phyloP scores from a whole-genome alignment of 1,284 basidiomycete species.

The Tilletia indica region DNA sequence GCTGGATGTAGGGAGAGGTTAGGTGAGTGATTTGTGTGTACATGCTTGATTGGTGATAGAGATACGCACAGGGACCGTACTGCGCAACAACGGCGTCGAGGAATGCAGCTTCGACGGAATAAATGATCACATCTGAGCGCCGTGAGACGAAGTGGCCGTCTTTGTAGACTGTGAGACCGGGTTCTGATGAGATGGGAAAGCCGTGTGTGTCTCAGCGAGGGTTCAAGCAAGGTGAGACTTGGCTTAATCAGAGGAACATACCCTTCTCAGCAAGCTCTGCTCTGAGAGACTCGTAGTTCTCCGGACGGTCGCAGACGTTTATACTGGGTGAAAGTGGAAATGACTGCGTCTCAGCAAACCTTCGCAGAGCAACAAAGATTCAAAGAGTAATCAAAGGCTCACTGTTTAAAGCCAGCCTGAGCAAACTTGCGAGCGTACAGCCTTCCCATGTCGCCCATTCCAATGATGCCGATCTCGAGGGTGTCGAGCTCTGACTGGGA shows the following conservation, averaged over 20 bases:
- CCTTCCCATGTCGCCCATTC: constrained; percentile 74
- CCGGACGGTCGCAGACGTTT: constrained; percentile 84
- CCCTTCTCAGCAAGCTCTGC: constrained; percentile 66
- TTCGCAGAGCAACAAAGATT: too few relatives aligned
- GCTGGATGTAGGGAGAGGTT: constrained; percentile 60
- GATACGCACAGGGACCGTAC: constrained; percentile 79
- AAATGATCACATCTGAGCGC: constrained; percentile 81
- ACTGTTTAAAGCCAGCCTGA: constrained; percentile 75
- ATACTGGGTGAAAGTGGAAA: constrained; percentile 63
- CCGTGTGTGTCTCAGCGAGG: too few relatives aligned
- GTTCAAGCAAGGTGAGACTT: too few relatives aligned
- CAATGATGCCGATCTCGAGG: constrained; percentile 57
- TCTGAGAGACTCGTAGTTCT: constrained; percentile 69
- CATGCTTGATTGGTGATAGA: background rate
- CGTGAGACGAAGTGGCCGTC: constrained; percentile 83
- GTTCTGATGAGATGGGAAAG: constrained; percentile 29
- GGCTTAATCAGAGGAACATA: too few relatives aligned
- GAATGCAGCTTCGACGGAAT: constrained; percentile 89
- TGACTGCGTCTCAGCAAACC: too few relatives aligned
- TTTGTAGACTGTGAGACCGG: constrained; percentile 66
- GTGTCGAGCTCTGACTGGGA: constrained; percentile 1
- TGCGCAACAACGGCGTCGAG: constrained; percentile 78
- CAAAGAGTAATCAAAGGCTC: constrained; percentile 36
- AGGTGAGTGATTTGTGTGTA: background rate
- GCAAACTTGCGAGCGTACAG: constrained; percentile 82